Conservation (phyloP, 176 grass and related monocot genomes). For the Aechmea fasciata region DNA sequence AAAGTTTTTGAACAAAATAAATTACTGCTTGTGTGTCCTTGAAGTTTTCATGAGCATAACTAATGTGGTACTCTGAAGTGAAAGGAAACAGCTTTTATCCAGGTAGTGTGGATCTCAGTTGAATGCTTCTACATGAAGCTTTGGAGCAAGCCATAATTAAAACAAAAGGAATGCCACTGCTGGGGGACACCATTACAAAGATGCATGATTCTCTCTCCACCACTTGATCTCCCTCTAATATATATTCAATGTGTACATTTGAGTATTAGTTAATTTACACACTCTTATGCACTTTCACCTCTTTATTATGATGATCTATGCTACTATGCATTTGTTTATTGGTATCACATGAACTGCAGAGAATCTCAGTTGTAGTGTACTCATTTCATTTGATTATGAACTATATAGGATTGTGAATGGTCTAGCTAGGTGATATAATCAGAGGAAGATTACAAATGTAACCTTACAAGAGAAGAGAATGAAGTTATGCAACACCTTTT, state of each 20-base stretch:
- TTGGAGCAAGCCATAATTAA: conserved; percentile 22
- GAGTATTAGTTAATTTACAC: no score
- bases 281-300: background rate
- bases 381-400: background rate
- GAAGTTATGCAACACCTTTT: no score
- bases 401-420: background rate
- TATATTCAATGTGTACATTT: no score
- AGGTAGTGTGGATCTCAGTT: conserved; percentile 66
- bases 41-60: background rate
- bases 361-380: background rate
- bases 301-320: background rate
- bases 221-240: background rate
- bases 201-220: conserved; percentile 38
- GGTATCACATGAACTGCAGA: background rate
- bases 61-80: conserved; percentile 28
- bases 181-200: conserved; percentile 41
- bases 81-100: conserved; percentile 43
- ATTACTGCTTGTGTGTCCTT: background rate
- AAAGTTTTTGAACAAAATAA: background rate
- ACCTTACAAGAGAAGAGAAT: no score
- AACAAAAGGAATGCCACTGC: conserved; percentile 8
- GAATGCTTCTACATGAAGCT: conserved; percentile 51
- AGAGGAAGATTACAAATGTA: no score
- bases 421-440: no score
- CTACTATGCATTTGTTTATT: background rate